Conservation (phyloP, 2,329 filamentous ascomycete species). For the Colletotrichum salicis region DNA sequence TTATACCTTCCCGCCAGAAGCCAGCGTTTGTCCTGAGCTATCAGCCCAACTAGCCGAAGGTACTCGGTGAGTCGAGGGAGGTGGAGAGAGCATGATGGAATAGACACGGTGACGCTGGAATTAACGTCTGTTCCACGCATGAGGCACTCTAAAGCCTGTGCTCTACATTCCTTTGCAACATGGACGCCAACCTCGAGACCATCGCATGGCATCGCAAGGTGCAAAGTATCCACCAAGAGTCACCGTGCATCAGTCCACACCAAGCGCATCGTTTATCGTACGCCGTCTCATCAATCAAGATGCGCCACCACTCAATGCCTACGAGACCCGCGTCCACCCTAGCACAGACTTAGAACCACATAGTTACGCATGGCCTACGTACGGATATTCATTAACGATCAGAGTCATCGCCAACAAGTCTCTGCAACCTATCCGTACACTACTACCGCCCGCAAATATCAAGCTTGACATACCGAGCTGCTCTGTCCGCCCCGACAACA, state of each 20-base stretch:
- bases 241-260: not conserved
- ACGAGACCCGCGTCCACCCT: not conserved
- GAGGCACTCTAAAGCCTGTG: slow-evolving; percentile 15
- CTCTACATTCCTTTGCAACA: slow-evolving; percentile 6
- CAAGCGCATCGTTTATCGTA: slow-evolving; percentile 4
- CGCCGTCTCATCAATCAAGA: not conserved
- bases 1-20: not conserved
- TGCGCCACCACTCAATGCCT: not conserved
- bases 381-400: too few relatives aligned
- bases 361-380: too few relatives aligned
- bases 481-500: not conserved
- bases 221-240: not conserved
- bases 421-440: not conserved
- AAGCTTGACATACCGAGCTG: not conserved
- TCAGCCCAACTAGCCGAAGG: not conserved
- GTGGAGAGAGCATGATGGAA: not conserved
- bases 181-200: slow-evolving; percentile 1
- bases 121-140: slow-evolving; percentile 19
- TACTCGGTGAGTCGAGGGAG: not conserved
- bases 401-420: not conserved
- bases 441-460: not conserved
- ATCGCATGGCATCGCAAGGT: not conserved
- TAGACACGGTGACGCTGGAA: not conserved
- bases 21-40: not conserved
- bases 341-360: not conserved